Conservation (phyloP, 2,329 filamentous ascomycete species). For the Penicillium psychrosexuale region DNA sequence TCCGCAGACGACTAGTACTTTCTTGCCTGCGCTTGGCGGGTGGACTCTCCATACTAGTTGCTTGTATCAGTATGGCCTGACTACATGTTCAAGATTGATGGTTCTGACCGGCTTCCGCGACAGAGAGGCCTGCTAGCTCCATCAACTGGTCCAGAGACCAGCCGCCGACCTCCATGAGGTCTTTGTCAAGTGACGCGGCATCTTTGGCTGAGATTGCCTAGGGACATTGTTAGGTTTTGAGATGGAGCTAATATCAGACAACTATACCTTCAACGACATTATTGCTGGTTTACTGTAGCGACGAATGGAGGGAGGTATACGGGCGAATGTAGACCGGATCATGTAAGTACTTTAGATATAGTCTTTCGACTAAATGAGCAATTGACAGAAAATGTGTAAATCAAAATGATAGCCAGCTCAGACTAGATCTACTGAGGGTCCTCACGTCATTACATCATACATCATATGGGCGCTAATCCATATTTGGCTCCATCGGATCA, state of each 20-base stretch:
- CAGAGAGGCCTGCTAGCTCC: conserved; percentile 90
- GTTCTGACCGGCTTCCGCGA: conserved; percentile 75
- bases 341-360: conserved; percentile 20
- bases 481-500: conserved; percentile 21
- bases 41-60: conserved; percentile 77
- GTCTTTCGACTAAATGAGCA: background rate
- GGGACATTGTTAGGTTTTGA: background rate
- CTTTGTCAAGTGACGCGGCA: conserved; percentile 82
- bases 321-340: conserved; percentile 22
- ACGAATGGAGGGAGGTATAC: conserved; percentile 15
- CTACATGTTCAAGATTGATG: background rate
- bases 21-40: conserved; percentile 66
- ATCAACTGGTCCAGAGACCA: conserved; percentile 97
- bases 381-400: background rate
- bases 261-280: conserved; percentile 43
- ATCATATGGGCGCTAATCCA: conserved; percentile 26
- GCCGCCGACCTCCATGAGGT: conserved; percentile 81
- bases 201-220: conserved; percentile 85
- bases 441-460: conserved; percentile 24
- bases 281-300: conserved; percentile 31
- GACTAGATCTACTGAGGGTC: conserved; percentile 5
- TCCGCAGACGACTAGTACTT: conserved; percentile 84
- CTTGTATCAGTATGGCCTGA: background rate
- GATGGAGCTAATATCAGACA: background rate
- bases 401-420: background rate